Evolutionary conservation across 2,329 filamentous ascomycete genomes (phyloP), one percentile per base, ranked within the genome.

Genomic region (Bipolaris oryzae): DNA sequence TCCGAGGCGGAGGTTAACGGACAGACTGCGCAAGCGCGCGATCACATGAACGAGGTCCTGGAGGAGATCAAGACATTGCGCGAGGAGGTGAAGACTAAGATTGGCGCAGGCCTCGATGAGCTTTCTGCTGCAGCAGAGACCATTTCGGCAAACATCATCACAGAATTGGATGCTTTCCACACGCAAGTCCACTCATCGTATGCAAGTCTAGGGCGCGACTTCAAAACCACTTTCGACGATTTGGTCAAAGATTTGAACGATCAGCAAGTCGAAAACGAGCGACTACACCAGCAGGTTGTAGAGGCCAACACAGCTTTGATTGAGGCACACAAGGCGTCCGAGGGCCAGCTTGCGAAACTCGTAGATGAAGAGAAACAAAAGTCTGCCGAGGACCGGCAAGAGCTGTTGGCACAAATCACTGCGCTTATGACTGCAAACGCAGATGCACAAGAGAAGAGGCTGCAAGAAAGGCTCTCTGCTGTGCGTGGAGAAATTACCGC

Each of bases 61-160:
- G 91, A 95, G 68, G 94, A 96, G 73, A 96, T 98, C 74, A 93
- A 93, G 73, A 87, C 85, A n/a, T 82, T 98, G 21, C 87, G 94
- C 20, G 90, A 96, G 73, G 88, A 91, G 50, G 91, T 98, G 49
- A 97, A 97, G 80, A 82, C 85, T 46, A 89, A 89, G 60, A 91
- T 98, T 45, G 91, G 91, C 2, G 88, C 92, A 70, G 94, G 93
- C 7, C 81, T 98, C 41, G 88, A 91, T 68, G 88, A 91, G 23
- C 86, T 98, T 20, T 92, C 92, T 2, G 84, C 84, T 10, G 92
- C 93, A 9, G 92, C 94, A 1, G 91, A 94, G 76, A 88, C 89
- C 53, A 97, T 98, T 60, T 92, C 92, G 0, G 90, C 89, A 11
- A 94, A 96, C 67, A 93, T 98, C 45, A 85, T 96, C 57, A 89